phyloP scores from a whole-genome alignment of 192 early-diverging fungal genomes.

The Backusella liffmaniae region DNA sequence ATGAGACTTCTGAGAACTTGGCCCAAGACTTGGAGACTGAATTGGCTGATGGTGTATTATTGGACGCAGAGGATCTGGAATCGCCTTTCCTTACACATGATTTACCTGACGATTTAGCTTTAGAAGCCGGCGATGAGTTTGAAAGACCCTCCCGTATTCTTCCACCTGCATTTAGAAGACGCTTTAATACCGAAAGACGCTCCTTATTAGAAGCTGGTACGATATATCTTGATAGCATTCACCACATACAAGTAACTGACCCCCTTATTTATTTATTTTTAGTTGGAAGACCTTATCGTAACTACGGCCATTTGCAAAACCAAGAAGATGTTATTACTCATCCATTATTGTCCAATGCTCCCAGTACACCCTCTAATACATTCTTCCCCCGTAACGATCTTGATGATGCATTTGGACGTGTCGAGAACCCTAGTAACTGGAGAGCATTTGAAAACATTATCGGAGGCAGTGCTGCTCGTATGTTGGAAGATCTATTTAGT shows the following conservation, averaged over 20 bases:
- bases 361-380: neutral
- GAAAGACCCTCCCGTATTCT: constrained; percentile 37
- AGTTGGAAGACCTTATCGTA: constrained; percentile 38
- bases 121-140: constrained; percentile 41
- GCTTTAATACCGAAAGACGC: constrained; percentile 13
- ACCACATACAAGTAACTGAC: neutral
- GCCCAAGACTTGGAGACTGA: constrained; percentile 41
- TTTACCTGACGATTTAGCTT: constrained; percentile 52
- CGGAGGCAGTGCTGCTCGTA: constrained; percentile 54
- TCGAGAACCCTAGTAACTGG: constrained; percentile 46
- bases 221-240: neutral
- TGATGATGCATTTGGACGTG: constrained; percentile 14
- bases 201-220: constrained; percentile 3
- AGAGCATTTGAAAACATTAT: constrained; percentile 66
- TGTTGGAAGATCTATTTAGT: constrained; percentile 47
- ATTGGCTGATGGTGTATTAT: constrained; percentile 52
- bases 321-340: constrained; percentile 64
- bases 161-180: constrained; percentile 35
- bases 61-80: constrained; percentile 46
- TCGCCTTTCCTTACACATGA: constrained; percentile 37
- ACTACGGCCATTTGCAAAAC: constrained; percentile 28
- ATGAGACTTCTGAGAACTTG: constrained; percentile 41
- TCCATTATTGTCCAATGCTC: constrained; percentile 60
- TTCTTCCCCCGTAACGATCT: neutral
- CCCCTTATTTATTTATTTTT: constrained; percentile 7